Conservation (phyloP, 768 basidiomycete species). For the Fibroporia radiculosa region DNA sequence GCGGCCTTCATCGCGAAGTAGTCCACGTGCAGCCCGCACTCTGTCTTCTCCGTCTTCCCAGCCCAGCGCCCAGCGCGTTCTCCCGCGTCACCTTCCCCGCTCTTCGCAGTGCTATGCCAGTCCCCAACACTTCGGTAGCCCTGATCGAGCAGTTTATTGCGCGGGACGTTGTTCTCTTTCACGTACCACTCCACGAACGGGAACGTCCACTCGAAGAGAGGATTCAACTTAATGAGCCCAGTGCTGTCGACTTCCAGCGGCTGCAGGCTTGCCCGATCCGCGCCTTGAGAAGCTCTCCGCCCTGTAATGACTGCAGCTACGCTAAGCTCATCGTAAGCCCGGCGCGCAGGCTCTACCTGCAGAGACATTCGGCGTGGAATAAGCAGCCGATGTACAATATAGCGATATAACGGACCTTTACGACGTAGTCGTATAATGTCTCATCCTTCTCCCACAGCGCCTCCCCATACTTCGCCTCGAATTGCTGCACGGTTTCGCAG, state of each 20-base stretch:
- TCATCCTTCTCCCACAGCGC: constrained; percentile 87
- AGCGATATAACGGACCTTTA: constrained; percentile 55
- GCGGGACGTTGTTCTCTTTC: constrained; percentile 72
- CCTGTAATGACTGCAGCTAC: constrained; percentile 94
- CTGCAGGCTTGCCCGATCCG: constrained; percentile 71
- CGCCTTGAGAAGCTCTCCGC: constrained; percentile 88
- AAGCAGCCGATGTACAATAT: background rate
- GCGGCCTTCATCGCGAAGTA: constrained; percentile 71
- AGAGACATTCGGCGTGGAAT: background rate
- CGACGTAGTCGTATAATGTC: constrained; percentile 79
- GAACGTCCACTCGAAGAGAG: constrained; percentile 86
- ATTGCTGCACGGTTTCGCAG: constrained; percentile 60
- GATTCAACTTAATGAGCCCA: constrained; percentile 91
- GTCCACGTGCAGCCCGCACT: constrained; percentile 93
- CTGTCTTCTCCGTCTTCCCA: constrained; percentile 76
- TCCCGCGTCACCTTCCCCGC: constrained; percentile 54
- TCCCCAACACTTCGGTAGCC: constrained; percentile 97
- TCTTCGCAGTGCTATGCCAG: constrained; percentile 89
- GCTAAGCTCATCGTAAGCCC: constrained; percentile 74
- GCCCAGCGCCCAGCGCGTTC: constrained; percentile 94
- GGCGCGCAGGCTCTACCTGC: constrained; percentile 87
- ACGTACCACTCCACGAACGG: constrained; percentile 79
- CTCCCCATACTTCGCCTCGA: constrained; percentile 74
- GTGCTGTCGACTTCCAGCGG: constrained; percentile 89
- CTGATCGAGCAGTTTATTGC: constrained; percentile 79